These are phyloP conservation scores for Helicostylum pulchrum DNA, from an alignment of 192 early-diverging fungal genomes.

Conservation along the genomic window DNA sequence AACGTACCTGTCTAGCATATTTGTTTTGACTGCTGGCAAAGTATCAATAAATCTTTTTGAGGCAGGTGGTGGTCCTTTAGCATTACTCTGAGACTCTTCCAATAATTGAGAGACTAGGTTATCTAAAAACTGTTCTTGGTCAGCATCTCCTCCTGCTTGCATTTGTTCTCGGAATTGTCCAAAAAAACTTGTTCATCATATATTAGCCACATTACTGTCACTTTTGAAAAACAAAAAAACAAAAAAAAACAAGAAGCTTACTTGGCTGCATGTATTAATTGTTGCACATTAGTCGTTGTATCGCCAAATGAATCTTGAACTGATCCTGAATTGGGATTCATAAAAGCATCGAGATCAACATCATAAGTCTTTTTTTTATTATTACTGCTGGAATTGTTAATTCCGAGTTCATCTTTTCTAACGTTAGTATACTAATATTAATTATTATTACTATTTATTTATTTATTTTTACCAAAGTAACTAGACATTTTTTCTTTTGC, in stretches of 20 bases:
- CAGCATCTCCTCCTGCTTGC: slow-evolving; percentile 24
- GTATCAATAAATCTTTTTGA: slow-evolving; percentile 35
- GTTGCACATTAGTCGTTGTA: background rate
- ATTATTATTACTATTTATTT: too few relatives aligned
- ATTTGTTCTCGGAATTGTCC: slow-evolving; percentile 28
- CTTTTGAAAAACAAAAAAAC: background rate
- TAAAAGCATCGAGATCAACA: slow-evolving; percentile 32
- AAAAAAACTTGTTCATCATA: slow-evolving; percentile 19
- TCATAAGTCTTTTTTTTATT: slow-evolving; percentile 17
- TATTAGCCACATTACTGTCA: background rate
- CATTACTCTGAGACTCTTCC: slow-evolving; percentile 37
- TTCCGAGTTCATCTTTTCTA: slow-evolving; percentile 4
- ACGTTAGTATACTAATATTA: slow-evolving; percentile 21
- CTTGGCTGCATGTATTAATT: slow-evolving; percentile 21
- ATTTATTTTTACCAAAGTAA: slow-evolving; percentile 56
- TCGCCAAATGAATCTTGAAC: background rate
- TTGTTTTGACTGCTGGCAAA: slow-evolving; percentile 23
- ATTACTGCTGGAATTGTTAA: background rate
- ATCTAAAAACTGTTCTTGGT: slow-evolving; percentile 38
- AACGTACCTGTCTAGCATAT: slow-evolving; percentile 20
- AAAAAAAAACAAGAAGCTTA: background rate
- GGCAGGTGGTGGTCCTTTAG: slow-evolving; percentile 41
- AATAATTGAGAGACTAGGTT: slow-evolving; percentile 38
- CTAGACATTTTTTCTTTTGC: slow-evolving; percentile 71
- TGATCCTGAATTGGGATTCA: slow-evolving; percentile 19